Conservation (phyloP, 2,329 filamentous ascomycete genomes). For the Simplicillium aogashimaense region DNA sequence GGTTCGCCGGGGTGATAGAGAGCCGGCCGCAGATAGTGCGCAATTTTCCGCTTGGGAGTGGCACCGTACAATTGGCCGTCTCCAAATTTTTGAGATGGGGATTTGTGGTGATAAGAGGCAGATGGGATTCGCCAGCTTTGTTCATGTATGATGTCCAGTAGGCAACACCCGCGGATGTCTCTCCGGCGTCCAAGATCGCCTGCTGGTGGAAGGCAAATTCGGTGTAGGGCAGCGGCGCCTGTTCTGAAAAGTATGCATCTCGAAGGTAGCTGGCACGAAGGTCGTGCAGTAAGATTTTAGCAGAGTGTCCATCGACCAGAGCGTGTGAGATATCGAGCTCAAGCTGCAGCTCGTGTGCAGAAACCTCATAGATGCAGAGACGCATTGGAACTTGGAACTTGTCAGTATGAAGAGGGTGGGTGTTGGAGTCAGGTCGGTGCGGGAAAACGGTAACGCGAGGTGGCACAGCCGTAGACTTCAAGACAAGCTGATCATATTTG, state of each 20-base stretch:
- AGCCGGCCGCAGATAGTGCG: too few species aligned
- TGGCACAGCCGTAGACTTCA: background rate
- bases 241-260: background rate
- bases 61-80: too few species aligned
- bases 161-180: background rate
- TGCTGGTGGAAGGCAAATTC: conserved; percentile 1
- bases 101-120: conserved; percentile 2
- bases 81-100: background rate
- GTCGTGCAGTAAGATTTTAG: conserved; percentile 4
- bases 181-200: background rate
- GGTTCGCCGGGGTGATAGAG: too few species aligned
- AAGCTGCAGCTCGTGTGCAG: background rate
- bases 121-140: conserved; percentile 2
- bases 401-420: background rate
- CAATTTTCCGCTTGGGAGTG: too few species aligned
- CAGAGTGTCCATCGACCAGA: conserved; percentile 7
- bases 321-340: conserved; percentile 7
- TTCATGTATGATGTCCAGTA: conserved; percentile 4
- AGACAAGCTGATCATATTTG: conserved; percentile 4
- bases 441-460: too few species aligned
- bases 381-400: background rate
- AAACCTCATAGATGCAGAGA: too few species aligned
- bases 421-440: too few species aligned
- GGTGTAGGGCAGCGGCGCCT: background rate
- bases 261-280: conserved; percentile 1